Base-by-base conservation (phyloP, 2,329 filamentous ascomycete genomes). In the Acrocalymma vagum region DNA sequence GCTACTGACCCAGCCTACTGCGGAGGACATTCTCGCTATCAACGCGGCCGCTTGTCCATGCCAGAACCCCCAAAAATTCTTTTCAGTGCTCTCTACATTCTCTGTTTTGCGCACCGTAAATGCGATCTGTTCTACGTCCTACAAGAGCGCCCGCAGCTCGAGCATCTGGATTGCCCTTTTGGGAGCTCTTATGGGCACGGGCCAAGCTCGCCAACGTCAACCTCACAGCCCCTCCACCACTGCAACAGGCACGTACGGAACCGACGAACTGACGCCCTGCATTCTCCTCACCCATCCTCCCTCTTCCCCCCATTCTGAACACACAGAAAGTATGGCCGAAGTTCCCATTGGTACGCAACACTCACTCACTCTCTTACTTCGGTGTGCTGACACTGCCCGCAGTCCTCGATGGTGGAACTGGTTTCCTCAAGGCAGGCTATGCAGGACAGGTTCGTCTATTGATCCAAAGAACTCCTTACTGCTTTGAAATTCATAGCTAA, bases 371-470 rank as follows among this genome's bases (percentile, higher is more conserved):
- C 23, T 16, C 7, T 9, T 27, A 45, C 10, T 8, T 29, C 49
- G 45, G 53, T 38, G 31, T 56, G 60, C 66, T 70, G 54, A 70
- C 63, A 21, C 49, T 48, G 26, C 39, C 41, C 45, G 40, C 71
- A 97, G 94, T 99, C 71, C 93, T 99, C 82, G 94, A 99, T 81
- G 94, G 94, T 82, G 94, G 94, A 76, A 99, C 94, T 71, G 94
- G 94, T 76, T 99, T 99, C 82, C 87, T 99, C 75, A 99, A 99
- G 78, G 94, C 96, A 77, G 94, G 94, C 73, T 99, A 97, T 79
- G 94, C 94, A 68, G 94, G 88, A 67, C 92, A 87, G 78, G 85
- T 87, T 75, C 60, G 77, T 65, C 46, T 22, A 25, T 29, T 31
- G 21, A 18, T 27, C 23, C 35, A 21, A 23, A 16, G 14, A 25